phyloP scores from a whole-genome alignment of 495 filamentous ascomycete genomes.

The Neurospora cerealis region DNA sequence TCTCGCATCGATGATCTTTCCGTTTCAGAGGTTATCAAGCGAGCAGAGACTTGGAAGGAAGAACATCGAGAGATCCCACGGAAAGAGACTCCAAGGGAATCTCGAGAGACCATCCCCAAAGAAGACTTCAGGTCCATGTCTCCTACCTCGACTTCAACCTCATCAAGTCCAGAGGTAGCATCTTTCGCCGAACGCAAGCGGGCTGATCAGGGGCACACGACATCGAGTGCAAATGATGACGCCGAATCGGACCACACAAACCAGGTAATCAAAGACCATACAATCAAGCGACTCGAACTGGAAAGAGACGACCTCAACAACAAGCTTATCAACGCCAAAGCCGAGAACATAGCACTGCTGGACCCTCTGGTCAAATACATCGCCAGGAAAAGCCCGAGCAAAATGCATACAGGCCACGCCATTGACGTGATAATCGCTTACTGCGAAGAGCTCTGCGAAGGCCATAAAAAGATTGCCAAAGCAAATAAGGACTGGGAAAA shows the following conservation, averaged over 20 bases:
- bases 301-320: neutral
- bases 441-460: neutral
- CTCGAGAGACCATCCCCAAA: neutral
- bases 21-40: neutral
- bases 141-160: neutral
- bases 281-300: neutral
- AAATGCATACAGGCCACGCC: neutral
- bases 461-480: fast-evolving
- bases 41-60: neutral
- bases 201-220: neutral
- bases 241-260: neutral
- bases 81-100: neutral
- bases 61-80: neutral
- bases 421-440: neutral
- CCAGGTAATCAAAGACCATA: neutral
- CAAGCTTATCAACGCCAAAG: neutral
- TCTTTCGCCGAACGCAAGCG: neutral
- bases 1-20: neutral
- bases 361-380: neutral
- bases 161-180: neutral
- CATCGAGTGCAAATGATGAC: neutral
- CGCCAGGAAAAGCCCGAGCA: neutral
- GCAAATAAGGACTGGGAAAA: neutral
- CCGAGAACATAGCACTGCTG: neutral
- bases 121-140: neutral